Conservation (phyloP, 2,329 filamentous ascomycete genomes). For the Biscogniauxia mediterranea region DNA sequence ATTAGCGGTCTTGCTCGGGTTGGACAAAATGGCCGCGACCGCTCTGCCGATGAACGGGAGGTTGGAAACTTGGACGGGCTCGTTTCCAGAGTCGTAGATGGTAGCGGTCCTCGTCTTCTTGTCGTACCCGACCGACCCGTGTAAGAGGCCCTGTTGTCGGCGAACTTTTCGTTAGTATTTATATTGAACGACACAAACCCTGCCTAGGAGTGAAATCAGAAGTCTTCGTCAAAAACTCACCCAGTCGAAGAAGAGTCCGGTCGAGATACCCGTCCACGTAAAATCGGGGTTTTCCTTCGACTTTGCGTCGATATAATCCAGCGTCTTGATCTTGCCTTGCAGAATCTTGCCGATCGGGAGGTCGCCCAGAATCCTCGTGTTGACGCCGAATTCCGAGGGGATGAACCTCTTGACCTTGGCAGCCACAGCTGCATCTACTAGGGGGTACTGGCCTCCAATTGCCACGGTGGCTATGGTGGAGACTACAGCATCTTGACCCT, state of each 20-base stretch:
- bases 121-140: constrained; percentile 52
- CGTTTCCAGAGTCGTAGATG: constrained; percentile 56
- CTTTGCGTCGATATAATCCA: constrained; percentile 53
- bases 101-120: constrained; percentile 46
- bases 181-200: too few species aligned
- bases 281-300: constrained; percentile 44
- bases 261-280: constrained; percentile 59
- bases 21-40: constrained; percentile 49
- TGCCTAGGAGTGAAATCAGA: too few species aligned
- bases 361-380: constrained; percentile 28
- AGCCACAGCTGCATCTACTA: constrained; percentile 54
- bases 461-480: constrained; percentile 43
- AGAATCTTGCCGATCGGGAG: constrained; percentile 26
- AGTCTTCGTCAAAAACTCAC: constrained; percentile 25
- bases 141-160: constrained; percentile 43
- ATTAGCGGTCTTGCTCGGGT: constrained; percentile 52
- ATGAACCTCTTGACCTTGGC: constrained; percentile 58
- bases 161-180: too few species aligned
- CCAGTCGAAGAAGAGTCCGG: constrained; percentile 62
- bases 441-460: constrained; percentile 44
- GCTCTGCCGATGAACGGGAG: constrained; percentile 50
- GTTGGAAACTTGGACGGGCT: constrained; percentile 50
- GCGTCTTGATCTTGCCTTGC: constrained; percentile 26
- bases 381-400: constrained; percentile 50
- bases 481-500: constrained; percentile 55